Conservation (phyloP, 139 green algal species). For the Desmodesmus armatus region DNA sequence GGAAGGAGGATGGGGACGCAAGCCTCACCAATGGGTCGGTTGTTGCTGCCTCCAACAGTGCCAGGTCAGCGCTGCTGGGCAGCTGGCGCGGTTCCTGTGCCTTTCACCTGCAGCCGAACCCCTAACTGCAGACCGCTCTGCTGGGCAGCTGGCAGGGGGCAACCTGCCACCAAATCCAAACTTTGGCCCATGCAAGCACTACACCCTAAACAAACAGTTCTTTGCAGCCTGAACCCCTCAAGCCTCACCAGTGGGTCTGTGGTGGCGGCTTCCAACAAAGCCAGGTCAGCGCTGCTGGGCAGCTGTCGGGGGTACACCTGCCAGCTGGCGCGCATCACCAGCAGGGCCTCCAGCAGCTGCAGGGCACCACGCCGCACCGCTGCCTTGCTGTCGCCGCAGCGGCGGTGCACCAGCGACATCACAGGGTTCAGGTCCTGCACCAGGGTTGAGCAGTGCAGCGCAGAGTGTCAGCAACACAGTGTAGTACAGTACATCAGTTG, state of each 20-base stretch:
- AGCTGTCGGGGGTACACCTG: constrained; percentile 26
- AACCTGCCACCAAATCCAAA: no score
- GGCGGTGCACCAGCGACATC: constrained; percentile 56
- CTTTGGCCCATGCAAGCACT: no score
- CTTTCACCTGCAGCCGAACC: no score
- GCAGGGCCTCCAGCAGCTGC: constrained; percentile 72
- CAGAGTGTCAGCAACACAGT: no score
- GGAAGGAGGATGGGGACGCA: no score
- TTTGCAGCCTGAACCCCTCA: no score
- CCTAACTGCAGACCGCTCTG: no score
- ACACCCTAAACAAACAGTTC: no score
- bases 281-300: constrained; percentile 56
- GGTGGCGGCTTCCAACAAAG: constrained; percentile 68
- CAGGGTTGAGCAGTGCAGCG: background rate
- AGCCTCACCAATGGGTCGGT: constrained; percentile 71
- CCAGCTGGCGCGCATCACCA: constrained; percentile 63
- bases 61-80: constrained; percentile 53
- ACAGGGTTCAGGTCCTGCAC: constrained; percentile 64
- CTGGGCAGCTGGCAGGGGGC: no score
- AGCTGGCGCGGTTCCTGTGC: no score
- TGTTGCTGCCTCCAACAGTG: constrained; percentile 65
- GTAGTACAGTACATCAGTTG: no score
- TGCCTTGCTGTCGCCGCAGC: constrained; percentile 77
- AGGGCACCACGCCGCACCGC: constrained; percentile 75
- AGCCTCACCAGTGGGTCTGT: constrained; percentile 74